These are phyloP conservation scores for Phytophthora tubulina DNA, from an alignment of 352 stramenopile genomes.

Conservation along the genomic window DNA sequence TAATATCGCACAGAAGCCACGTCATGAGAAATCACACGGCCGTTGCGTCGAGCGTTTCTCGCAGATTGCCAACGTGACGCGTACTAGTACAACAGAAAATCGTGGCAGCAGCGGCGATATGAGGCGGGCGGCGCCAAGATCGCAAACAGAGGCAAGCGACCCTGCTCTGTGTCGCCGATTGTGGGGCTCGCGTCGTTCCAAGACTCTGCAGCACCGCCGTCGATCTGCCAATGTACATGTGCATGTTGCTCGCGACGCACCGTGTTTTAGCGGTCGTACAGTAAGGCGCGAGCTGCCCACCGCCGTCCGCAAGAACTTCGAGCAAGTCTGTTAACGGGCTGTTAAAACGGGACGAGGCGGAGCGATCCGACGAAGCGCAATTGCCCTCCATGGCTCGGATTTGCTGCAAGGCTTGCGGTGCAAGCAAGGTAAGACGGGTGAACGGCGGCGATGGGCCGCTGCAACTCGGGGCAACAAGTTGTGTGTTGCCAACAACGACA, in stretches of 20 bases:
- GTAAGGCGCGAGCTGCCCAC: neutral
- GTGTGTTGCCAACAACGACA: too few relatives aligned
- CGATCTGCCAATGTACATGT: slow-evolving; percentile 4
- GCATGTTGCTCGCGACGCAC: neutral
- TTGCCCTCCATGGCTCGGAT: neutral
- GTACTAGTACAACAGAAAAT: neutral
- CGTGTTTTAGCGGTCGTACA: slow-evolving; percentile 25
- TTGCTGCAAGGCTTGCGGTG: slow-evolving; percentile 3
- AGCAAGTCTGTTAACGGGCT: slow-evolving; percentile 2
- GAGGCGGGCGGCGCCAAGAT: slow-evolving; percentile 21
- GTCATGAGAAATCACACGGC: neutral
- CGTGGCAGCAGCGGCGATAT: neutral
- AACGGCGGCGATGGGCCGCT: neutral
- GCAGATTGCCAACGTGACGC: neutral
- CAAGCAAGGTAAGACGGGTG: neutral
- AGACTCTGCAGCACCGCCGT: neutral
- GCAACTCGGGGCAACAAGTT: too few relatives aligned
- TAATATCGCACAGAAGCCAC: too few relatives aligned
- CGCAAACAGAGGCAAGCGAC: neutral
- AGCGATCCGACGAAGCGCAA: slow-evolving; percentile 11
- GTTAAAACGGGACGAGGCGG: slow-evolving; percentile 7
- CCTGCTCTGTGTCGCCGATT: slow-evolving; percentile 3
- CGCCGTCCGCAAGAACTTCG: neutral
- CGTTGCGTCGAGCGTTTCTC: neutral
- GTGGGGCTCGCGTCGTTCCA: neutral